phyloP scores from a whole-genome alignment of 768 basidiomycete genomes.

The Lactarius evosmus region DNA sequence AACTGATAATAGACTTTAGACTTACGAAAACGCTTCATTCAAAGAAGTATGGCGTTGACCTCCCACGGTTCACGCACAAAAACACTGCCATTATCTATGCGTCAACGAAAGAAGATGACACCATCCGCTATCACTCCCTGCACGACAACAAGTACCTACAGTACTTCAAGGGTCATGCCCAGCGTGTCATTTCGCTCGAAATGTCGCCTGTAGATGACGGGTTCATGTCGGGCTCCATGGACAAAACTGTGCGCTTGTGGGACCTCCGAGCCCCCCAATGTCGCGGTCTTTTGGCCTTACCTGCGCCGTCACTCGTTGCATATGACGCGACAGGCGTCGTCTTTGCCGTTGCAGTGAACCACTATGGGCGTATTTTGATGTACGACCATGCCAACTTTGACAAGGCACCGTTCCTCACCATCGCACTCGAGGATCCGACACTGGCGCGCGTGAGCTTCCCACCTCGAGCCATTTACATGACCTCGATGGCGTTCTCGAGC shows the following conservation, averaged over 20 bases:
- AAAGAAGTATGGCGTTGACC: conserved; percentile 95
- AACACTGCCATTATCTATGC: conserved; percentile 81
- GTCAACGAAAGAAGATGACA: conserved; percentile 94
- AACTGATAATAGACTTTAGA: conserved; percentile 45
- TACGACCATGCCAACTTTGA: conserved; percentile 87
- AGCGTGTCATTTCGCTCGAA: conserved; percentile 82
- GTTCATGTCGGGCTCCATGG: conserved; percentile 92
- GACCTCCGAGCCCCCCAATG: conserved; percentile 80
- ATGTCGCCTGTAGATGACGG: conserved; percentile 91
- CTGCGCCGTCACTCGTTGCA: conserved; percentile 72
- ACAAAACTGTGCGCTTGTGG: conserved; percentile 95
- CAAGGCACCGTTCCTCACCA: conserved; percentile 86
- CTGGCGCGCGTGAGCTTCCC: conserved; percentile 74
- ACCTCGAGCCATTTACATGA: conserved; percentile 85
- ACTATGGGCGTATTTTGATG: conserved; percentile 75
- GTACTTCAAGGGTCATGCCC: conserved; percentile 95
- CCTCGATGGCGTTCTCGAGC: conserved; percentile 85
- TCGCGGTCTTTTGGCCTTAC: conserved; percentile 73
- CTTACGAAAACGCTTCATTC: conserved; percentile 76
- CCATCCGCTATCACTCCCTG: conserved; percentile 88
- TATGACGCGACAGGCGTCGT: conserved; percentile 82
- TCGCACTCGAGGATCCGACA: conserved; percentile 79
- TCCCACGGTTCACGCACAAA: conserved; percentile 93
- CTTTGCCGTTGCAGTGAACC: conserved; percentile 84
- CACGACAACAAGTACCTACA: conserved; percentile 96